These are phyloP conservation scores for Salvia miltiorrhiza DNA, from an alignment of 257 asterid species.

Conservation along the genomic window DNA sequence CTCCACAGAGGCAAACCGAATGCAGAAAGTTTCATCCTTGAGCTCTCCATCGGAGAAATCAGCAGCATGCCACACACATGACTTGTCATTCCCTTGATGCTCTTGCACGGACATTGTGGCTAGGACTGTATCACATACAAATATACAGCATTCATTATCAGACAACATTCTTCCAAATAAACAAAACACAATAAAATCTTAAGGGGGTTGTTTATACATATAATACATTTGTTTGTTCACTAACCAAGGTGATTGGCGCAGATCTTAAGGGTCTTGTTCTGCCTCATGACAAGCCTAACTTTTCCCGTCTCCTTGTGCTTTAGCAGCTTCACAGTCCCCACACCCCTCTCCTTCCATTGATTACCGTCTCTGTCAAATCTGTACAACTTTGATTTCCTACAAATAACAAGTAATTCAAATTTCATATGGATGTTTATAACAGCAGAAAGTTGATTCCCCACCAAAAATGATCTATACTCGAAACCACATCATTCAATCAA, in stretches of 20 bases:
- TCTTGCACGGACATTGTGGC: conserved; percentile 66
- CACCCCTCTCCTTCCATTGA: conserved; percentile 96
- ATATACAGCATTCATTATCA: not conserved
- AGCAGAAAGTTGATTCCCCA: too few relatives aligned
- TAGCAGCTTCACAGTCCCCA: conserved; percentile 72
- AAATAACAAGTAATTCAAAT: not conserved
- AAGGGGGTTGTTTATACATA: too few relatives aligned
- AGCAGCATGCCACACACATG: conserved; percentile 91
- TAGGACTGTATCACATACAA: conserved; percentile 47
- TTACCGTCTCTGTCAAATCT: conserved; percentile 82
- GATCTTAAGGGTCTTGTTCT: conserved; percentile 85
- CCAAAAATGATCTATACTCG: not conserved
- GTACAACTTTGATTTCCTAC: conserved; percentile 78
- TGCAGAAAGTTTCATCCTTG: conserved; percentile 70
- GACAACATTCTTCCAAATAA: not conserved
- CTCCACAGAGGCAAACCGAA: conserved; percentile 68
- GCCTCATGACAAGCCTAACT: conserved; percentile 90
- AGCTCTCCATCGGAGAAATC: conserved; percentile 90
- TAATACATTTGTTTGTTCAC: not conserved
- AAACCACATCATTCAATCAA: not conserved
- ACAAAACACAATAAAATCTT: too few relatives aligned
- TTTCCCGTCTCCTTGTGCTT: conserved; percentile 69
- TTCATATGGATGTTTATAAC: too few relatives aligned
- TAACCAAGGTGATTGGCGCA: conserved; percentile 87
- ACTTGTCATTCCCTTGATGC: conserved; percentile 82